Evolutionary conservation across 805 yeast genomes (phyloP), one percentile per base, ranked within the genome.

Genomic region (Candida hispaniensis): DNA sequence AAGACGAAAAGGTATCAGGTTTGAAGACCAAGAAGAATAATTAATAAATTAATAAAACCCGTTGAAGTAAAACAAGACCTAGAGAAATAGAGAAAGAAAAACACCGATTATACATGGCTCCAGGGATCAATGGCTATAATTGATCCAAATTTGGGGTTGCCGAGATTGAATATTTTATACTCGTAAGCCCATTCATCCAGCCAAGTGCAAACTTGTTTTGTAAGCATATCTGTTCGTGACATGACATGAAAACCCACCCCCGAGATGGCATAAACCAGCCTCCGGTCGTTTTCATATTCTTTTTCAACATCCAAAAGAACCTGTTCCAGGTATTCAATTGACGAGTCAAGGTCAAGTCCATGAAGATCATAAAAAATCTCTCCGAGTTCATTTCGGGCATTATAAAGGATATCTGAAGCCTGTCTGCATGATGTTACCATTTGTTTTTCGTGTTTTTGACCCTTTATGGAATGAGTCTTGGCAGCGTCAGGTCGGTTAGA

Each of bases 81-180:
- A 8, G 15, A 16, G n/a, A 9, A 15, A 14, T 24, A 7, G 7
- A 15, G 21, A 27, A 22, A n/a, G n/a, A n/a, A n/a, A n/a, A n/a
- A n/a, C 21, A 11, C 16, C 24, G 26, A 18, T 30, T 32, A 45
- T 11, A 46, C 19, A 19, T 47, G 49, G 6, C 49, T 44, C 61
- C 60, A 62, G 3, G 67, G 66, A 39, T 63, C 67, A 5, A 62
- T 47, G 8, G 59, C 66, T n/a, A 60, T 49, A 3, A 63, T 38
- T 5, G 58, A 49, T 1, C 68, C 68, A 39, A 47, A 59, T 12
- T 40, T 44, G 1, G 51, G 43, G 18, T 46, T 48, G 5, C 54
- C 55, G 18, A 56, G 55, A n/a, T 39, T 38, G 28, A 56, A 52
- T n/a, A 53, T 50, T 16, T 56, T 55, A 50, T 59, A 60, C 34